Evolutionary conservation across 2,329 filamentous ascomycete species (phyloP).

Genomic region (Coleophoma cylindrospora): DNA sequence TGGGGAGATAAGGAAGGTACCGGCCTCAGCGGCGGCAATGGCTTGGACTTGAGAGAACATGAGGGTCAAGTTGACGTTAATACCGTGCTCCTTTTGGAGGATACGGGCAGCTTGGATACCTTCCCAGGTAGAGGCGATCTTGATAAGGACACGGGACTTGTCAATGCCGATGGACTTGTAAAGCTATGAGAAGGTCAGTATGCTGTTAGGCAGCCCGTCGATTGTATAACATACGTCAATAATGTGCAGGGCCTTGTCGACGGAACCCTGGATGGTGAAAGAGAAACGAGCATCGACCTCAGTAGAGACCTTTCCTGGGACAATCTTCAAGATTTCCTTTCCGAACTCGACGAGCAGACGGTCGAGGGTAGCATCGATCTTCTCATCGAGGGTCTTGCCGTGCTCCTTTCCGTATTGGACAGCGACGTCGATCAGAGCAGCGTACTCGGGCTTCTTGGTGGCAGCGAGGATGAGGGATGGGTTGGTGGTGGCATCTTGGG

Average conservation of each 20-base stretch:
- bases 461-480: constrained; percentile 97
- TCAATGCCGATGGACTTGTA: constrained; percentile 88
- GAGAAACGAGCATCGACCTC: constrained; percentile 96
- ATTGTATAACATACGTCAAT: constrained; percentile 71
- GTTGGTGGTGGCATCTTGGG: constrained; percentile 99
- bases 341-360: constrained; percentile 95
- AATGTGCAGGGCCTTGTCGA: constrained; percentile 94
- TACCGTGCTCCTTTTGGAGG: constrained; percentile 88
- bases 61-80: constrained; percentile 98
- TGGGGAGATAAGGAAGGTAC: constrained; percentile 95
- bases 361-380: constrained; percentile 90
- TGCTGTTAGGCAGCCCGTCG: background rate
- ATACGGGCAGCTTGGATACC: constrained; percentile 98
- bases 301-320: constrained; percentile 97
- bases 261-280: constrained; percentile 87
- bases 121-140: constrained; percentile 99
- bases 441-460: constrained; percentile 97
- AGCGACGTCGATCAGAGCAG: constrained; percentile 81
- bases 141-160: constrained; percentile 96
- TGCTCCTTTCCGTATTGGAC: constrained; percentile 80
- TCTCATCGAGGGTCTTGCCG: constrained; percentile 63
- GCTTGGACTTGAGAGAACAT: constrained; percentile 97
- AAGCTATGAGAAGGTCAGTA: constrained; percentile 51
- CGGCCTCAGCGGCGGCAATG: constrained; percentile 91
- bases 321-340: constrained; percentile 93